Conservation (phyloP, 192 early-diverging fungal genomes). For the Coemansia reversa region DNA sequence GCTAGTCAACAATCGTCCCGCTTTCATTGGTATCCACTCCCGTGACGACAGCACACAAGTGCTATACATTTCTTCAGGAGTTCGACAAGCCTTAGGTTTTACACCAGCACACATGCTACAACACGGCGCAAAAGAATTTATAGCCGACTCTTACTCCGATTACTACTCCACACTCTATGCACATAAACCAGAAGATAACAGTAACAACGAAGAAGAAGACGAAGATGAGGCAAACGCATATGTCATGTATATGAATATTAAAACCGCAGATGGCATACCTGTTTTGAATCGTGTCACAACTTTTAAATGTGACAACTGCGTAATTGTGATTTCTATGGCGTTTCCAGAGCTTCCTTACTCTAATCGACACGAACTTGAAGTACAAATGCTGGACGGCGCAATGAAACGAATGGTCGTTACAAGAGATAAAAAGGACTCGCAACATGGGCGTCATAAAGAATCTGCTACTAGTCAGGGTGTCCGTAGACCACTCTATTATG, state of each 20-base stretch:
- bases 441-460: not conserved
- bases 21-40: conserved; percentile 44
- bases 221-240: conserved; percentile 46
- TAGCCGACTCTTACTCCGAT: conserved; percentile 31
- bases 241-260: conserved; percentile 46
- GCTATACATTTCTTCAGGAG: conserved; percentile 49
- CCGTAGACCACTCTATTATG: conserved; percentile 37
- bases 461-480: conserved; percentile 3
- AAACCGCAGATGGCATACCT: conserved; percentile 12
- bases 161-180: conserved; percentile 31
- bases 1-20: conserved; percentile 2
- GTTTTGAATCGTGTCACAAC: conserved; percentile 33
- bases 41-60: conserved; percentile 35
- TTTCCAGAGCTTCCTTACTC: conserved; percentile 44
- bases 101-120: conserved; percentile 32
- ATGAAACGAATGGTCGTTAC: conserved; percentile 31
- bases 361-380: conserved; percentile 30
- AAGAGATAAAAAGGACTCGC: conserved; percentile 1
- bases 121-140: conserved; percentile 32
- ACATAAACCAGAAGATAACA: conserved; percentile 11
- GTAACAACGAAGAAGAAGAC: conserved; percentile 21
- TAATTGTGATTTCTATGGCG: conserved; percentile 26
- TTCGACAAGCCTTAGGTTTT: conserved; percentile 35
- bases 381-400: conserved; percentile 47
- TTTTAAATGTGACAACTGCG: conserved; percentile 46